Evolutionary conservation across 2,329 filamentous ascomycete genomes (phyloP).

Genomic region (Daldinia sp.): DNA sequence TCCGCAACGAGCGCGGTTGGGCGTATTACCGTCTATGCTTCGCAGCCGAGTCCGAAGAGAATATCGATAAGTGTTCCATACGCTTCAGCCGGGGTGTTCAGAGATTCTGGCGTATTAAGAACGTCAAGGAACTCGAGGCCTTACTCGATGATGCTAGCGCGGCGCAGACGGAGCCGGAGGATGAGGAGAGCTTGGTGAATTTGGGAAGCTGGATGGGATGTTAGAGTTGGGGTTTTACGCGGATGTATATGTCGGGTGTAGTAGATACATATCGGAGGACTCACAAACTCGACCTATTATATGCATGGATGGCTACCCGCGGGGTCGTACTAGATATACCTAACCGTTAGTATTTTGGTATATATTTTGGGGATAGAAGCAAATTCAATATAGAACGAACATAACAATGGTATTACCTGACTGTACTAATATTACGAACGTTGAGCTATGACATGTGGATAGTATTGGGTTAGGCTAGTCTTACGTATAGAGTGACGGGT

Average conservation of each 20-base stretch:
- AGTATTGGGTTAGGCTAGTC: background rate
- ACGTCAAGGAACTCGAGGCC: conserved; percentile 70
- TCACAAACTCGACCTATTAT: background rate
- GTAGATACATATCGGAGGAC: background rate
- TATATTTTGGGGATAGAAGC: background rate
- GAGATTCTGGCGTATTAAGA: conserved; percentile 80
- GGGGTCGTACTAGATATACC: background rate
- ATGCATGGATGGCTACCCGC: background rate
- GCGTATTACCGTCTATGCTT: conserved; percentile 83
- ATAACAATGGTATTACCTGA: background rate
- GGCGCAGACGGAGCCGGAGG: conserved; percentile 26
- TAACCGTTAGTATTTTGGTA: background rate
- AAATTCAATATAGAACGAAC: background rate
- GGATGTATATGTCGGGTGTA: background rate
- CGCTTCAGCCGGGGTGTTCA: conserved; percentile 74
- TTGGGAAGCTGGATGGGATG: conserved; percentile 42
- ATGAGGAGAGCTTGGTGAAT: conserved; percentile 36
- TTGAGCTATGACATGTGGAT: background rate
- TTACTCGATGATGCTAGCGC: conserved; percentile 54
- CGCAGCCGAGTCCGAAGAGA: conserved; percentile 78
- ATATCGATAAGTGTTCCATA: conserved; percentile 68
- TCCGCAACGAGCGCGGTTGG: conserved; percentile 68
- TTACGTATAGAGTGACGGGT: background rate
- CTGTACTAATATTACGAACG: background rate
- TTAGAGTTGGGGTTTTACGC: conserved; percentile 22